Evolutionary conservation across 2,329 filamentous ascomycete species (phyloP), one percentile per base, ranked within the genome.

Genomic region (Colletotrichum godetiae): DNA sequence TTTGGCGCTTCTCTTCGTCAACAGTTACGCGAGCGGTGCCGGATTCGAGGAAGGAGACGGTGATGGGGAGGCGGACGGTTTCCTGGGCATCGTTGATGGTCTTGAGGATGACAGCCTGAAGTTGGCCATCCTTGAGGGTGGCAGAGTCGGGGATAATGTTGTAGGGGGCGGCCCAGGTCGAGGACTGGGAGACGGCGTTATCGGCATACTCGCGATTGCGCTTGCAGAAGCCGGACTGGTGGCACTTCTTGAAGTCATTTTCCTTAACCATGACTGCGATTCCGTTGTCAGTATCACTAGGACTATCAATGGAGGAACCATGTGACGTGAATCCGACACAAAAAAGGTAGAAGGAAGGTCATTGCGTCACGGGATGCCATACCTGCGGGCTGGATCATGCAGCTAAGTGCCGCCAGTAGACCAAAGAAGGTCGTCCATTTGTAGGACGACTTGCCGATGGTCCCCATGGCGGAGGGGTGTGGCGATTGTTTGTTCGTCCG

Each of bases 151-250:
- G 85, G 55, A 92, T 87, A 76, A 99, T 88, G 75, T 88, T 87
- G 84, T 98, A 99, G 0, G 96, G 96, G 8, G 95, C 92, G 76
- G 87, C 86, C 93, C 95, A 98, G 33, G 88, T 86, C 10, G 90
- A 88, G 73, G 90, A 91, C 68, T 90, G 85, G 55, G 90, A 85
- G 58, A 90, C 84, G 75, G 92, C 95, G 75, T 90, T 87, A 83
- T 98, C 95, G 81, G 97, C 97, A 81, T 94, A 95, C 52, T 91
- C 93, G 81, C 97, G 92, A 85, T 98, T 98, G 76, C 97, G 94
- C 82, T 95, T 97, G 86, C 97, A 99, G 87, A 99, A 99, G 79
- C 97, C 97, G 5, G 96, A 97, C 82, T 99, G 96, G 77, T 93
- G 87, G 86, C 97, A 99, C 78, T 93, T 98, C 82, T 98, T 99